Base-by-base conservation (phyloP, 371 early-diverging fungal species). In the Actinomortierella ambigua region DNA sequence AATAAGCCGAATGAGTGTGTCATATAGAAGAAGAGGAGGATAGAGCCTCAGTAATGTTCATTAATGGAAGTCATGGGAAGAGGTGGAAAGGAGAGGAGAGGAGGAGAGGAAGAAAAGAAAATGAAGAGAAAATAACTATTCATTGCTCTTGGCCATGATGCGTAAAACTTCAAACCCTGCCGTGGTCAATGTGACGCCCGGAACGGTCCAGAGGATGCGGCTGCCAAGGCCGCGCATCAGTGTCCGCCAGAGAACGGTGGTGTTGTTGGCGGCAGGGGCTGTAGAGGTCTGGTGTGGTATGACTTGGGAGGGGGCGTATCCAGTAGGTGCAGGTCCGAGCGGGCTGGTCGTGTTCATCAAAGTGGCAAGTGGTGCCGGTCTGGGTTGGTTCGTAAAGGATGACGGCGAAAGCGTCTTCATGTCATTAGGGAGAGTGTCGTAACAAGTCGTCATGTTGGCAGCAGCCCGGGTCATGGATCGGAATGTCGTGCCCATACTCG, bases 131-230 rank as follows among this genome's bases (percentile, higher is more conserved):
- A n/a, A n/a, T n/a, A n/a, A n/a, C n/a, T n/a, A n/a, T n/a, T 23
- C 14, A 7, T 34, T 22, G 23, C 23, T 23, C 23, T 11, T 47
- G 11, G 65, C 61, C 41, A 61, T 55, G 29, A 27, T 53, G 15
- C 71, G 65, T 13, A 70, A 51, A 42, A 65, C 52, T 40, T 70
- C 71, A 41, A 70, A 70, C 17, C 71, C 71, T 3, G 71, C 65
- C 1, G 71, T 70, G n/a, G 71, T 70, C 48, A 70, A n/a, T 20
- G 71, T 65, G 18, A 70, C 71, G 9, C 71, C 71, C 0, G 71
- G 71, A 13, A 70, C 62, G 0, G 71, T 70, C 71, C 71, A 70
- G n/a, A 65, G 49, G 50, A 70, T 61, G 8, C 71, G 61, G 9
- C 62, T 59, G 5, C 71, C 71, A 3, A 65, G 29, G 20, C 66